These are phyloP conservation scores for Vicia villosa DNA, from an alignment of 306 rosid genomes.

Conservation along the genomic window DNA sequence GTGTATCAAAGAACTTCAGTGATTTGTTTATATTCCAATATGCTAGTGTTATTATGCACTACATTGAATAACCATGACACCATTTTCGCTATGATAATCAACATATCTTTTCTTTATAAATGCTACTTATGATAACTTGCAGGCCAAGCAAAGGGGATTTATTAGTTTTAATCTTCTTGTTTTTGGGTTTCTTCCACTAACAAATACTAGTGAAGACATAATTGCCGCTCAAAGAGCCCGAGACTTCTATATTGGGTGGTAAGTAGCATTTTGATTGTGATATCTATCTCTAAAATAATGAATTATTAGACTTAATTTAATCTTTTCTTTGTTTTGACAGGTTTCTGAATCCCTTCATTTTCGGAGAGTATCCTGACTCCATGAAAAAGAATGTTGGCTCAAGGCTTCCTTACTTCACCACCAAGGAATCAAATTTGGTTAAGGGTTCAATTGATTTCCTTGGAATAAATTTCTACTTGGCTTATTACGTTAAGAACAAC, in stretches of 20 bases:
- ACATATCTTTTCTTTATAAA: neutral
- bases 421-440: slow-evolving; percentile 43
- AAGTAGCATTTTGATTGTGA: slow-evolving; percentile 5
- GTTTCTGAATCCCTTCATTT: slow-evolving; percentile 59
- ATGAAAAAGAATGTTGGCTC: slow-evolving; percentile 58
- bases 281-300: neutral
- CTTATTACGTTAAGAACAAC: slow-evolving; percentile 31
- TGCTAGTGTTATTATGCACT: neutral
- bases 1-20: no score
- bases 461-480: slow-evolving; percentile 47
- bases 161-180: slow-evolving; percentile 52
- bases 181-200: slow-evolving; percentile 41
- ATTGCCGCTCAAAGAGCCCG: slow-evolving; percentile 51
- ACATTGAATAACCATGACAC: neutral
- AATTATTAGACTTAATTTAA: no score
- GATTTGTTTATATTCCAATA: no score
- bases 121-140: slow-evolving; percentile 20
- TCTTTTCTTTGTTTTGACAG: slow-evolving; percentile 25
- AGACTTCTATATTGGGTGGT: slow-evolving; percentile 58
- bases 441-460: slow-evolving; percentile 60
- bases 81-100: neutral
- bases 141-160: slow-evolving; percentile 58
- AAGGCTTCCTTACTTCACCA: slow-evolving; percentile 55
- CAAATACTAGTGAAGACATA: slow-evolving; percentile 45
- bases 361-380: slow-evolving; percentile 55